These are phyloP conservation scores for Blastosporella zonata DNA, from an alignment of 1,284 basidiomycete genomes.

Conservation along the genomic window DNA sequence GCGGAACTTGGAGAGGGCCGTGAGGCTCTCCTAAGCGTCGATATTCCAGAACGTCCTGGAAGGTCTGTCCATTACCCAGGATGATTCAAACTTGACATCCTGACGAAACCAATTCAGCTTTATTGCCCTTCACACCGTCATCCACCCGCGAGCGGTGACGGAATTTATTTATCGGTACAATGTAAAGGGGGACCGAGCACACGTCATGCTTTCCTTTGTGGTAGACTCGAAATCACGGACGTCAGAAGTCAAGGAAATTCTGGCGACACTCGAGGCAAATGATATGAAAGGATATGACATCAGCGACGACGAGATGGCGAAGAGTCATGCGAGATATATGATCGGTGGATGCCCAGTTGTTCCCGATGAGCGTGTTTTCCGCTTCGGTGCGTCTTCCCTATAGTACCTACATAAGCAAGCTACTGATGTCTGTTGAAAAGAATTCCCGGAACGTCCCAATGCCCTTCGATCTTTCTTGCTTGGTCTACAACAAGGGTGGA, in stretches of 20 bases:
- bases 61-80: conserved; percentile 51
- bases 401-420: conserved; percentile 1
- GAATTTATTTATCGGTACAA: conserved; percentile 96
- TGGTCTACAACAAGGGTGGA: conserved; percentile 85
- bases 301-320: conserved; percentile 94
- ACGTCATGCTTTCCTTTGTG: conserved; percentile 91
- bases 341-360: conserved; percentile 83
- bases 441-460: conserved; percentile 95
- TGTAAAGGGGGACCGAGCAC: conserved; percentile 59
- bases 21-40: conserved; percentile 90
- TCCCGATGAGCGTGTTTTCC: conserved; percentile 84
- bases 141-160: conserved; percentile 91
- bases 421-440: conserved; percentile 38
- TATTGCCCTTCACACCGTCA: conserved; percentile 80
- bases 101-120: conserved; percentile 57
- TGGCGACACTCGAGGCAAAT: conserved; percentile 56
- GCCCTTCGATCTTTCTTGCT: conserved; percentile 89
- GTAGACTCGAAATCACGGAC: conserved; percentile 64
- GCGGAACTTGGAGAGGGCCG: conserved; percentile 95
- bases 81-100: conserved; percentile 3
- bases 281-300: conserved; percentile 89
- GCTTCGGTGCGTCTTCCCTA: conserved; percentile 71
- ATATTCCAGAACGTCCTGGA: conserved; percentile 90
- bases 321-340: conserved; percentile 93
- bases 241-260: conserved; percentile 68